phyloP scores from a whole-genome alignment of 495 filamentous ascomycete genomes.

The Neurospora africana region DNA sequence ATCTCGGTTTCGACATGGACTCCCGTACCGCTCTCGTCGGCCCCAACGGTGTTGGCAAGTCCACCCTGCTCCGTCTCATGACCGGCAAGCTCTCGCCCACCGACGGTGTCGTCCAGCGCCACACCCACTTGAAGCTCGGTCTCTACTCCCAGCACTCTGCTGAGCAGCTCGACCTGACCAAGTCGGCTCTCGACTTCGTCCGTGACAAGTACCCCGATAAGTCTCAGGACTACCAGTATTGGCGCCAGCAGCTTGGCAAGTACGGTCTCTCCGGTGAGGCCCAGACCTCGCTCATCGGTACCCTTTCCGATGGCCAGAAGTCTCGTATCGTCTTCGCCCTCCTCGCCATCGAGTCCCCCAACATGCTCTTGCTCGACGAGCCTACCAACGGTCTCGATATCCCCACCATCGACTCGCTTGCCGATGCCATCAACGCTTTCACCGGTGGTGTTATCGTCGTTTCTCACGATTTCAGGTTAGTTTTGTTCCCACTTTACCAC shows the following conservation, averaged over 20 bases:
- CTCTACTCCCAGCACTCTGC: slow-evolving; percentile 97
- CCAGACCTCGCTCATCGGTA: slow-evolving; percentile 96
- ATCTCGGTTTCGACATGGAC: slow-evolving; percentile 99
- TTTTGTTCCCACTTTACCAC: not conserved
- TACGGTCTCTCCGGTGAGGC: slow-evolving; percentile 87
- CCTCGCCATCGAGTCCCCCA: slow-evolving; percentile 88
- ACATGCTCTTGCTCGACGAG: slow-evolving; percentile 97
- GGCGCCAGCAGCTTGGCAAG: slow-evolving; percentile 90
- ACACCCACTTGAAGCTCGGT: slow-evolving; percentile 97
- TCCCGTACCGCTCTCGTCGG: slow-evolving; percentile 93
- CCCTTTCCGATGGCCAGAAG: slow-evolving; percentile 95
- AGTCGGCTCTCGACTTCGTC: slow-evolving; percentile 95
- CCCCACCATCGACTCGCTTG: slow-evolving; percentile 93
- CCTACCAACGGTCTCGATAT: slow-evolving; percentile 99
- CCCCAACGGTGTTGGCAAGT: slow-evolving; percentile 99
- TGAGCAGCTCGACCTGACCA: slow-evolving; percentile 95
- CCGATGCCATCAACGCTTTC: slow-evolving; percentile 94
- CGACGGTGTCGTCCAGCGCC: slow-evolving; percentile 66
- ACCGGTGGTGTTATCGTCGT: slow-evolving; percentile 96
- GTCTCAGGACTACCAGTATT: slow-evolving; percentile 97
- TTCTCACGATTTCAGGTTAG: slow-evolving; percentile 94
- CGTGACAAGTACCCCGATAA: slow-evolving; percentile 85
- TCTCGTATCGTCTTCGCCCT: slow-evolving; percentile 95
- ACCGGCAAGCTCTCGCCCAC: slow-evolving; percentile 90
- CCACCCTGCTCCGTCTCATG: slow-evolving; percentile 95